These are phyloP conservation scores for Tillandsia fasciculata DNA, from an alignment of 176 grass and related monocot species.

Conservation along the genomic window DNA sequence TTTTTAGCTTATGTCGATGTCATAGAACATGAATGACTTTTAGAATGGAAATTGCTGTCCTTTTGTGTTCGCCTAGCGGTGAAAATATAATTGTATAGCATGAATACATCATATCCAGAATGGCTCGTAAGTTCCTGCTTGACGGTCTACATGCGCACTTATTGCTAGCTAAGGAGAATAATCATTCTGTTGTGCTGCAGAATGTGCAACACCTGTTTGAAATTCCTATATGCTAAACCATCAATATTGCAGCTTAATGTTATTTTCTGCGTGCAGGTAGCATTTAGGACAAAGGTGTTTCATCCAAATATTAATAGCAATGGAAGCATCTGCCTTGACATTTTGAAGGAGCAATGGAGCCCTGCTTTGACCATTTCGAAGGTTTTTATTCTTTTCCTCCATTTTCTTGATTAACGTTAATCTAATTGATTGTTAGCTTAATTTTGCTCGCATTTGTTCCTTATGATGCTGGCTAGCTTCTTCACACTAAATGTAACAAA, in stretches of 20 bases:
- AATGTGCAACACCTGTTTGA: neutral
- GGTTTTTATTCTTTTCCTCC: slow-evolving; percentile 15
- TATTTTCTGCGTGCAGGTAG: slow-evolving; percentile 40
- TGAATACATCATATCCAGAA: too few relatives aligned
- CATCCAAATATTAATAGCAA: slow-evolving; percentile 80
- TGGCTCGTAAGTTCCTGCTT: too few relatives aligned
- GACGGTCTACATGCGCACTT: too few relatives aligned
- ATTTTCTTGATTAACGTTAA: neutral
- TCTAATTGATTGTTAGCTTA: neutral
- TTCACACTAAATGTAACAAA: too few relatives aligned
- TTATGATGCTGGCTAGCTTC: neutral
- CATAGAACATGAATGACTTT: too few relatives aligned
- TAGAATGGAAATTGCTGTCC: too few relatives aligned
- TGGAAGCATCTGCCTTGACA: slow-evolving; percentile 74
- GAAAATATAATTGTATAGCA: too few relatives aligned
- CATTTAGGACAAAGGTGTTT: slow-evolving; percentile 68
- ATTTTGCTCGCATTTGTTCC: too few relatives aligned
- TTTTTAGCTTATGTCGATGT: too few relatives aligned
- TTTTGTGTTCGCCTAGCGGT: too few relatives aligned
- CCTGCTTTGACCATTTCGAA: slow-evolving; percentile 66
- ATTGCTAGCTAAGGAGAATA: too few relatives aligned
- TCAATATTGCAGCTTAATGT: neutral
- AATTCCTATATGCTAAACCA: neutral
- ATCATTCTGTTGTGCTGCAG: neutral
- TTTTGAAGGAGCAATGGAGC: slow-evolving; percentile 80